These are phyloP conservation scores for Petasospora rhodanensis DNA, from an alignment of 1,139 yeast genomes.

Conservation along the genomic window DNA sequence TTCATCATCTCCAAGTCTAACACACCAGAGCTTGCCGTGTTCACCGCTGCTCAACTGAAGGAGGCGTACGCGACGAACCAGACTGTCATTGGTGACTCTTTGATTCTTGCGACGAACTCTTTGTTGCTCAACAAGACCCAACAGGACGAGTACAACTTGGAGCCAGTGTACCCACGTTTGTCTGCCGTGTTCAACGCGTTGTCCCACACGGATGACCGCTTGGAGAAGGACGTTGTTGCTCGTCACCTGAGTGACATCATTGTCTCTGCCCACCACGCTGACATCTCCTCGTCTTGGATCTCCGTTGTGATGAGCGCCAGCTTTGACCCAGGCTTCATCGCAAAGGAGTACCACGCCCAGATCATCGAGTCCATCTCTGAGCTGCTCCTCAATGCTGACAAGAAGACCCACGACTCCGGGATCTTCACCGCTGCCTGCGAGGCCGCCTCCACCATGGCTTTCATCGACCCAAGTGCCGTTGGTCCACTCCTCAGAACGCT, in stretches of 20 bases:
- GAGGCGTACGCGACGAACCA: constrained; percentile 26
- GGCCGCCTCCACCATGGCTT: constrained; percentile 58
- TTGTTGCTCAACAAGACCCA: constrained; percentile 27
- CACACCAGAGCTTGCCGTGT: constrained; percentile 32
- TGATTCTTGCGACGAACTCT: constrained; percentile 26
- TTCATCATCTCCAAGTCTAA: constrained; percentile 37
- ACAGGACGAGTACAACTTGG: constrained; percentile 20
- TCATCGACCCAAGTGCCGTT: constrained; percentile 61
- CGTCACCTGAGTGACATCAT: constrained; percentile 42
- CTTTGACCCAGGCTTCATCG: constrained; percentile 62
- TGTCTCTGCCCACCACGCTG: constrained; percentile 51
- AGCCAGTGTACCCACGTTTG: constrained; percentile 28
- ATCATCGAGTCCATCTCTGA: constrained; percentile 34
- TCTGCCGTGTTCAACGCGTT: constrained; percentile 43
- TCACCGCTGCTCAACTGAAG: constrained; percentile 31
- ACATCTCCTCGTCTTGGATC: constrained; percentile 62
- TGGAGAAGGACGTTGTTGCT: constrained; percentile 33
- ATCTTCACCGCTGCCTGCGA: constrained; percentile 35
- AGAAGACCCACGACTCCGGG: constrained; percentile 24
- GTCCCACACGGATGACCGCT: constrained; percentile 33
- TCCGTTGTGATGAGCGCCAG: constrained; percentile 60
- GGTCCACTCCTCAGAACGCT: constrained; percentile 46
- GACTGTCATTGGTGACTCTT: constrained; percentile 27
- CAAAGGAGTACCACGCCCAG: constrained; percentile 35
- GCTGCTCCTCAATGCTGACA: constrained; percentile 23